phyloP scores from a whole-genome alignment of 306 rosid species.

The Prunus mume region DNA sequence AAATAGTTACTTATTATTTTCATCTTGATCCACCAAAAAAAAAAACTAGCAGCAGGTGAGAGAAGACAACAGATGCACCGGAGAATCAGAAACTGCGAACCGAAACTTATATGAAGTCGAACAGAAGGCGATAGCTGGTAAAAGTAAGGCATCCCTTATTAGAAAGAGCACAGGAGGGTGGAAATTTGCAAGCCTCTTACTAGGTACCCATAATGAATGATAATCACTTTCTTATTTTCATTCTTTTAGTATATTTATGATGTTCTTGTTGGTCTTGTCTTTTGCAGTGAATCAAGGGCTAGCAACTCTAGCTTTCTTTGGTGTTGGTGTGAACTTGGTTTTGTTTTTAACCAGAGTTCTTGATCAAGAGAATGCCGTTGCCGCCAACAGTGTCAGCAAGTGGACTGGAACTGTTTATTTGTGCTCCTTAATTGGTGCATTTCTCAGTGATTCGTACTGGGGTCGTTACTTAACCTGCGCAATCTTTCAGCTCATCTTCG shows the following conservation, averaged over 20 bases:
- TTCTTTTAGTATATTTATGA: no score
- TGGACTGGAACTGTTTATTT: conserved; percentile 38
- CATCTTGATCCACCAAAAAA: background rate
- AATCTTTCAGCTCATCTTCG: conserved; percentile 25
- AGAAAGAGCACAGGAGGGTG: conserved; percentile 27
- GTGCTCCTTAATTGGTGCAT: conserved; percentile 29
- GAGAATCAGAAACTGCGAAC: conserved; percentile 18
- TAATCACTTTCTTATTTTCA: no score
- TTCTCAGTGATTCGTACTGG: conserved; percentile 39
- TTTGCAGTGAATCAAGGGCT: conserved; percentile 30
- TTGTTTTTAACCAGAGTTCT: conserved; percentile 32
- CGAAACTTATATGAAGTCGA: conserved; percentile 16
- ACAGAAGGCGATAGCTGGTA: background rate
- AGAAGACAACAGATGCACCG: conserved; percentile 20
- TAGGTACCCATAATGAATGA: background rate
- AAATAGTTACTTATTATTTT: no score
- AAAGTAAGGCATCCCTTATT: background rate
- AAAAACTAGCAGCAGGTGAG: conserved; percentile 18
- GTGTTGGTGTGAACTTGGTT: conserved; percentile 37
- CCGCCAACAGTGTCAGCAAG: conserved; percentile 32
- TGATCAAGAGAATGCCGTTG: conserved; percentile 22
- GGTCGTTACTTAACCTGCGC: conserved; percentile 35
- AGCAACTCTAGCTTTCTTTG: conserved; percentile 35
- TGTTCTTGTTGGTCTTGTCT: background rate
- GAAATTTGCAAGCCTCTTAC: conserved; percentile 21